phyloP scores from a whole-genome alignment of 345 rosid species.

The Hibiscus mutabilis region DNA sequence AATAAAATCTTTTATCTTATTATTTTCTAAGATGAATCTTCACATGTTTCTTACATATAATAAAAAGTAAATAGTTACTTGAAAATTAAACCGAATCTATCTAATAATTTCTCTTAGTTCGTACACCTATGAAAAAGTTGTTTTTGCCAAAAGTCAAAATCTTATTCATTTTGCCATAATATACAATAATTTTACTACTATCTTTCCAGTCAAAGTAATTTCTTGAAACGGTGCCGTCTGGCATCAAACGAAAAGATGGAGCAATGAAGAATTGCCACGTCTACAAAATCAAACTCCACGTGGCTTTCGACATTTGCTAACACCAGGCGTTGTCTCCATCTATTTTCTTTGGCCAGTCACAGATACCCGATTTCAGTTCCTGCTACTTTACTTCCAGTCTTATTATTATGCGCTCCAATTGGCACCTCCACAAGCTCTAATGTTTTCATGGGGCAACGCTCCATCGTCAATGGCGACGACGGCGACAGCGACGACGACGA shows the following conservation, averaged over 20 bases:
- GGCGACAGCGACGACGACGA: neutral
- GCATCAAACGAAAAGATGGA: neutral
- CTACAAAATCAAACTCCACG: neutral
- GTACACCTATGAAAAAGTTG: too few species aligned
- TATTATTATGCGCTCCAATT: constrained; percentile 10
- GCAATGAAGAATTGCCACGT: neutral
- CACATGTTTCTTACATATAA: too few species aligned
- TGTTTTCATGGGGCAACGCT: constrained; percentile 20
- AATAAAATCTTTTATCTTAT: too few species aligned
- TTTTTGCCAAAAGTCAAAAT: too few species aligned
- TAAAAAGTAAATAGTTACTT: too few species aligned
- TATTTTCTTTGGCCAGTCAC: neutral
- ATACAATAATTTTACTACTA: too few species aligned
- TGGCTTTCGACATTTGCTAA: neutral
- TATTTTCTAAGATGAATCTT: too few species aligned
- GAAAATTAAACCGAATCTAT: too few species aligned
- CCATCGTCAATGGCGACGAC: constrained; percentile 18
- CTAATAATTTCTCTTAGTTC: too few species aligned
- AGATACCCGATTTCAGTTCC: neutral
- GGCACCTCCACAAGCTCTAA: constrained; percentile 28
- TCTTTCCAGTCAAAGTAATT: neutral
- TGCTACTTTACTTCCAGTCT: neutral
- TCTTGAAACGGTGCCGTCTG: neutral
- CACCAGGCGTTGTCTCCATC: neutral
- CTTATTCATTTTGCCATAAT: too few species aligned